Conservation (phyloP, 2,329 filamentous ascomycete species). For the Sporothrix brasiliensis region DNA sequence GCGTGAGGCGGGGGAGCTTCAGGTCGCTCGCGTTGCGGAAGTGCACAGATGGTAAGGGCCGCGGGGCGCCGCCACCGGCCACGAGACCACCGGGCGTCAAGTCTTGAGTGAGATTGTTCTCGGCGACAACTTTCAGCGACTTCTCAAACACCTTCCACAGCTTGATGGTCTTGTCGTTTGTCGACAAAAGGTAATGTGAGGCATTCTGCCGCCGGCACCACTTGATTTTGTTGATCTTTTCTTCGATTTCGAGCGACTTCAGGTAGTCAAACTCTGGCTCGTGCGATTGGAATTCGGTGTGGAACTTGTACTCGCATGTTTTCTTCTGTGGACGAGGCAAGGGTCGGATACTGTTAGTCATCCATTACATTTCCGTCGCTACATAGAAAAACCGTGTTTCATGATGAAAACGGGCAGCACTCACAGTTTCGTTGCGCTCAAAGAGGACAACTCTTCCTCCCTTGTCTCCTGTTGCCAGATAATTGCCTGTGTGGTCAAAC, state of each 20-base stretch:
- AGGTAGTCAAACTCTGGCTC: constrained; percentile 99
- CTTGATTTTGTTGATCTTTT: constrained; percentile 99
- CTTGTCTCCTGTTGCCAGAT: constrained; percentile 87
- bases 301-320: constrained; percentile 99
- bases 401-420: constrained; percentile 42
- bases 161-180: constrained; percentile 99
- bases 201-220: constrained; percentile 98
- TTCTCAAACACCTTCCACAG: constrained; percentile 99
- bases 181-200: constrained; percentile 96
- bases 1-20: constrained; percentile 92
- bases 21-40: constrained; percentile 82
- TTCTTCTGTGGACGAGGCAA: constrained; percentile 71
- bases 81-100: constrained; percentile 74
- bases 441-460: constrained; percentile 83
- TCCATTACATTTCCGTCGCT: background rate
- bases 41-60: constrained; percentile 68
- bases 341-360: constrained; percentile 41
- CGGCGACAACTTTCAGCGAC: constrained; percentile 96
- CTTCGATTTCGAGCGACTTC: constrained; percentile 98
- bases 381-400: background rate
- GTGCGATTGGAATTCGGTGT: constrained; percentile 99
- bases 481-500: constrained; percentile 88
- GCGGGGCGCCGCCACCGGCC: constrained; percentile 76
- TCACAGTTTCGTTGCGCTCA: constrained; percentile 92
- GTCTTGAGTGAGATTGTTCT: constrained; percentile 97